Evolutionary conservation across 1,284 basidiomycete genomes (phyloP), one percentile per base, ranked within the genome.

Genomic region (Porphyrellus sp.): DNA sequence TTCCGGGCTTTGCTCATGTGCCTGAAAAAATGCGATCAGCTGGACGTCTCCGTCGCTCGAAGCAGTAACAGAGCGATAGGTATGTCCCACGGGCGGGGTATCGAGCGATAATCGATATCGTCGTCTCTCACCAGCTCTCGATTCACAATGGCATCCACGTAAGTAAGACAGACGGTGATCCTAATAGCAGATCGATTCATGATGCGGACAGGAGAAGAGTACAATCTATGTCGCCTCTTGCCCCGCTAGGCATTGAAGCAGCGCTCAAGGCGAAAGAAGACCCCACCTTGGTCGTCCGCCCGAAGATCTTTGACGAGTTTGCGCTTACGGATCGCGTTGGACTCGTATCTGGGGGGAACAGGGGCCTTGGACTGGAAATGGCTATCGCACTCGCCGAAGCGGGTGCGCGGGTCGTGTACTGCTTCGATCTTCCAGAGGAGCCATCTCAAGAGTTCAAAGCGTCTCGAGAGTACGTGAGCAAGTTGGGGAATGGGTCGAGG

Each of bases 361-460:
- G 91, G 44, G 91, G 91, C 2, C 78, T 93, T 11, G 91, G 91
- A 4, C 78, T 93, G 37, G 89, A 91, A 70, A 86, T 90, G 80
- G 89, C 89, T 27, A 75, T 91, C 52, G 81, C 85, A 5, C 72
- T 91, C 34, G 79, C 83, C 37, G 91, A 94, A 71, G 83, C 83
- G 4, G 91, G 89, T 45, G 88, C 89, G 4, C 77, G 85, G 16
- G 81, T 73, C 2, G 82, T 93, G 1, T 89, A 90, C 67, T 90
- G 86, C 62, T 70, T 92, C 31, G 91, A 94, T 68, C 72, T 92
- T 6, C 80, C 87, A 5, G 62, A 73, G 45, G 69, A 73, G 46
- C 86, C 91, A 0, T 82, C 81, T 5, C 76, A 79, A 3, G 86
- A 89, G 63, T 93, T 89, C 80, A 61, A 70, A 40, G 74, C 74